Conservation (phyloP, 768 basidiomycete species). For the Rhizopogon vinicolor region DNA sequence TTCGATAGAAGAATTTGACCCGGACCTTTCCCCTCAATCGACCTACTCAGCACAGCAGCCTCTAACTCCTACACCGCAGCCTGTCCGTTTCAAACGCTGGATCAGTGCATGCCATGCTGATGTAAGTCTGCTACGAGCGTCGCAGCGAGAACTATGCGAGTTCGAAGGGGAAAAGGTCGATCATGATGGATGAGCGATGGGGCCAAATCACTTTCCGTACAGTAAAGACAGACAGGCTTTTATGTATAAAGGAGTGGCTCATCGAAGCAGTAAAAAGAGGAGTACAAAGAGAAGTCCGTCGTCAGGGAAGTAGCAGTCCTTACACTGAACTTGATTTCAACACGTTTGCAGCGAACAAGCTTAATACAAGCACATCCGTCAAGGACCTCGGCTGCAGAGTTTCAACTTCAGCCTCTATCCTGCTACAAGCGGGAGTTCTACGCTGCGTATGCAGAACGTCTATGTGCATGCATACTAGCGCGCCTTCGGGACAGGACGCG, state of each 20-base stretch:
- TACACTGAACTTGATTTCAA: constrained; percentile 38
- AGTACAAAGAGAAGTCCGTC: too few relatives aligned
- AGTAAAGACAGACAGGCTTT: too few relatives aligned
- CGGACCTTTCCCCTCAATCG: not conserved
- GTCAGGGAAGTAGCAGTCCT: too few relatives aligned
- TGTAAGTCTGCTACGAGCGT: too few relatives aligned
- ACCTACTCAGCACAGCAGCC: constrained; percentile 7
- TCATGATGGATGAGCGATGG: too few relatives aligned
- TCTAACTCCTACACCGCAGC: constrained; percentile 15
- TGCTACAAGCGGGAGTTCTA: not conserved
- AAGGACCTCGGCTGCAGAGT: constrained; percentile 11
- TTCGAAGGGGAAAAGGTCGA: too few relatives aligned
- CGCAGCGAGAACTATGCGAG: too few relatives aligned
- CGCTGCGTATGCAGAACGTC: not conserved
- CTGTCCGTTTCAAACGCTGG: constrained; percentile 48
- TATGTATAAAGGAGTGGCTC: too few relatives aligned
- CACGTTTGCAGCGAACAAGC: constrained; percentile 37
- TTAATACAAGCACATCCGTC: constrained; percentile 25
- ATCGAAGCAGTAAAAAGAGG: too few relatives aligned
- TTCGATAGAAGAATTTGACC: not conserved
- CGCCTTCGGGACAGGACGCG: not conserved
- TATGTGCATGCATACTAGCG: not conserved
- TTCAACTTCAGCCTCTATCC: not conserved
- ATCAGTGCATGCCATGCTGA: constrained; percentile 49
- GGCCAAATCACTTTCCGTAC: too few relatives aligned